Base-by-base conservation (phyloP, 345 rosid species). In the Angophora floribunda region DNA sequence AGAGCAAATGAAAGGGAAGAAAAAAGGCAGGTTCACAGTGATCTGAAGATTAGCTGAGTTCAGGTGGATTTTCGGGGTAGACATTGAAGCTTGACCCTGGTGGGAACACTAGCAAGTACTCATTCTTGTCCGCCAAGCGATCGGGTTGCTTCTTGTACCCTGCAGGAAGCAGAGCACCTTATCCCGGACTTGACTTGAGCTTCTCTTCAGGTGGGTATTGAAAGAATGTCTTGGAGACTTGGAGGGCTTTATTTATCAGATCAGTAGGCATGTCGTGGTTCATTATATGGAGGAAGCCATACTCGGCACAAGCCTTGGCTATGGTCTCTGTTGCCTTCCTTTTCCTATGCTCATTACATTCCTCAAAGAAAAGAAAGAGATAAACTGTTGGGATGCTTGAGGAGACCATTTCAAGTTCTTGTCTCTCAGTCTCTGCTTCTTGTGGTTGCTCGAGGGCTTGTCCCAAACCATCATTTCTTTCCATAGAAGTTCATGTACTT, bases 231-330 rank as follows among this genome's bases (percentile, higher is more conserved):
- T 79, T 89, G 67, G 94, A 94, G 13, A 94, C 90, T 57, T 91
- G 89, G 2, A 93, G 88, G 63, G 95, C 94, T 87, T 70, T 86
- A 52, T 52, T 36, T 89, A 94, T 87, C 89, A 92, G 86, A 9
- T 47, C 88, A 14, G 63, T 52, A 9, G 95, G 90, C 15, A 93
- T 90, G 10, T 96, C 95, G 86, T 92, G 95, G 90, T 92, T 94
- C 55, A 87, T 91, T 16, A 94, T 88, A 65, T 95, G 94, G 92
- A 95, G 93, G 91, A 93, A 93, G 13, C 97, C 94, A 87, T 88
- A 90, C 21, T 91, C 90, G 6, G 91, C 87, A 86, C 95, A 93
- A 13, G 95, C 94, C 86, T 90, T 51, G 16, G 49, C 65, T 19
- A 94, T 91, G 84, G 85, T 50, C 85, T 93, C 93, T 63, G 59